Percentiles rank a stretch among this genome's conserved stretches.
Evolutionary conservation across 2,329 filamentous ascomycete genomes (phyloP).

Genomic region (Nectriaceae sp.): DNA sequence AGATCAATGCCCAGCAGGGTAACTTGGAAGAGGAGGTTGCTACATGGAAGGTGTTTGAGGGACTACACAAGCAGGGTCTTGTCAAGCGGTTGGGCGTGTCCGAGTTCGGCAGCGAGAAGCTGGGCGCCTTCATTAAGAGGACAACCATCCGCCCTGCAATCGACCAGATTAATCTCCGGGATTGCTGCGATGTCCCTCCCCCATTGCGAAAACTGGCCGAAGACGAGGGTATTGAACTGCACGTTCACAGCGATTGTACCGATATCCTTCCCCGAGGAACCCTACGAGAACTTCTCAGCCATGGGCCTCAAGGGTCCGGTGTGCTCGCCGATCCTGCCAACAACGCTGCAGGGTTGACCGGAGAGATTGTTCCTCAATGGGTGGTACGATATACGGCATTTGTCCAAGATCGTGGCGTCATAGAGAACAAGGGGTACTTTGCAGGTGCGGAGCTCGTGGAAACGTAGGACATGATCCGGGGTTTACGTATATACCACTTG

Average conservation of each 20-base stretch:
- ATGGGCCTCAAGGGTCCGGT: slow-evolving; percentile 70
- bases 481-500: slow-evolving; percentile 16
- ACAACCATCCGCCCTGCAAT: slow-evolving; percentile 76
- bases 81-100: slow-evolving; percentile 80
- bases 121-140: slow-evolving; percentile 73
- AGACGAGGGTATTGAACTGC: slow-evolving; percentile 76
- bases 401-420: slow-evolving; percentile 88
- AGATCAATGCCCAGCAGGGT: slow-evolving; percentile 61
- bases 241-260: slow-evolving; percentile 93
- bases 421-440: slow-evolving; percentile 98
- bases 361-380: slow-evolving; percentile 86
- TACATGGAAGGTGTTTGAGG: slow-evolving; percentile 74
- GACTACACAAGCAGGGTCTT: slow-evolving; percentile 67
- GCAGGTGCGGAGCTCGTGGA: slow-evolving; percentile 73
- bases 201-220: slow-evolving; percentile 84
- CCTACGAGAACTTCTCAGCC: slow-evolving; percentile 78
- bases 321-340: slow-evolving; percentile 66
- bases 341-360: slow-evolving; percentile 61
- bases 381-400: slow-evolving; percentile 97
- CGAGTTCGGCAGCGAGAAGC: slow-evolving; percentile 85
- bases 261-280: slow-evolving; percentile 88
- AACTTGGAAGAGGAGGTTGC: slow-evolving; percentile 67
- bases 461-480: slow-evolving; percentile 18
- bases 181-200: slow-evolving; percentile 95
- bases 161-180: slow-evolving; percentile 93